Conservation (phyloP, 2,329 filamentous ascomycete species). For the Trichoderma brevicompactum region DNA sequence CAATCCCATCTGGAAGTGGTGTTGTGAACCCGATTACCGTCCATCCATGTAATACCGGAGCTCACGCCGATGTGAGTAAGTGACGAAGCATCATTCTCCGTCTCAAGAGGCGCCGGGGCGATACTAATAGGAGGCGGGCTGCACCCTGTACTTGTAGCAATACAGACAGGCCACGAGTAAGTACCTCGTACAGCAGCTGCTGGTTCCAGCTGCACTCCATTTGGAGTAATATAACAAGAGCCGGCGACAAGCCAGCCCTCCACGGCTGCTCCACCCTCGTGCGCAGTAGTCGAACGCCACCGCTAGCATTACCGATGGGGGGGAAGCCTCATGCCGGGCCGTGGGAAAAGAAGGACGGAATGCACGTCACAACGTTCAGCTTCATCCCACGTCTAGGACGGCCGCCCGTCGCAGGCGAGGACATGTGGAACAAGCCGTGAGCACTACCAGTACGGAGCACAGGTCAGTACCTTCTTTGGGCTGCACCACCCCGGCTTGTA, state of each 20-base stretch:
- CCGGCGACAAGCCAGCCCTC: background rate
- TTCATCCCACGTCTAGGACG: constrained; percentile 11
- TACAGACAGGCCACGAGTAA: background rate
- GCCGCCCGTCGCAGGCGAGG: constrained; percentile 20
- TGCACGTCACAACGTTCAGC: constrained; percentile 21
- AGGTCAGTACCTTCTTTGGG: constrained; percentile 10
- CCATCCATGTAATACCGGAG: constrained; percentile 24
- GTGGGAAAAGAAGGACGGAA: background rate
- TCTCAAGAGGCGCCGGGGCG: constrained; percentile 7
- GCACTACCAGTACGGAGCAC: background rate
- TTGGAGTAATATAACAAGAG: constrained; percentile 11
- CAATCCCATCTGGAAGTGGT: constrained; percentile 31
- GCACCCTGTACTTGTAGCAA: constrained; percentile 23
- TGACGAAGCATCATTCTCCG: constrained; percentile 16
- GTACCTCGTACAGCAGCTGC: constrained; percentile 2
- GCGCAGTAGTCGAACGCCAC: constrained; percentile 17
- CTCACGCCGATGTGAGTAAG: constrained; percentile 16
- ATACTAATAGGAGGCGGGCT: constrained; percentile 20
- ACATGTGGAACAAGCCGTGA: constrained; percentile 7
- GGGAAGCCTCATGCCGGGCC: constrained; percentile 24
- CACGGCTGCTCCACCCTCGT: constrained; percentile 13
- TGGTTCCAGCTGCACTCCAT: background rate
- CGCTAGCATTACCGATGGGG: constrained; percentile 23
- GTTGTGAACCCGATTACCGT: constrained; percentile 21
- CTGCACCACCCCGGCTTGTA: constrained; percentile 1